Evolutionary conservation across 768 basidiomycete species (phyloP), one percentile per base, ranked within the genome.

Genomic region (Pholiota microspora): DNA sequence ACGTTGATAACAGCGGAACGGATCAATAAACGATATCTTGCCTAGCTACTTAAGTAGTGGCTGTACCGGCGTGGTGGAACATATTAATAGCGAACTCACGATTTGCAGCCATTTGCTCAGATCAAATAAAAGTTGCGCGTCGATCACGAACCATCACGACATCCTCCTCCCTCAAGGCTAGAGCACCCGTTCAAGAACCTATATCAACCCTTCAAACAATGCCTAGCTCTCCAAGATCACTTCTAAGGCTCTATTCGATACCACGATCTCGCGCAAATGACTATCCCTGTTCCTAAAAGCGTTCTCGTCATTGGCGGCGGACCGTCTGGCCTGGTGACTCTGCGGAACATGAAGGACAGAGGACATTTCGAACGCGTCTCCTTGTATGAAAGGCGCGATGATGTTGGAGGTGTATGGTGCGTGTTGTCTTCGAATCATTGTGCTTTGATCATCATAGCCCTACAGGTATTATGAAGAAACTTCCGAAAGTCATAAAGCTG

Each of bases 351-450:
- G 23, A 45, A 69, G n/a, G 67, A 73, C 40, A 66, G 70, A 1
- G 78, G 75, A 8, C 32, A 68, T 0, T 79, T 79, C 24, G 73
- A 72, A 0, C 66, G 68, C 16, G 79, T 81, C 0, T 73, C 75
- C 40, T 64, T 79, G 0, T 76, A 75, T 4, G 81, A 82, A 64
- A 65, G 80, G 32, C 64, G 74, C 50, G 70, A 72, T 42, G 73
- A 80, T 49, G 67, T 81, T n/a, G 79, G 81, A 2, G 79, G 80
- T 27, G 73, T 79, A 2, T 81, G 81, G 81, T 80, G 31, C 50
- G 69, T 59, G 8, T 23, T 24, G 9, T 12, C 3, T 35, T 45
- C 31, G 6, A 44, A 8, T 23, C n/a, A 2, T 10, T 28, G 24
- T 8, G 5, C 23, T 23, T 16, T 7, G 31, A 9, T 18, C 16